phyloP scores from a whole-genome alignment of 352 stramenopile species.

The Pythium phragmitis region DNA sequence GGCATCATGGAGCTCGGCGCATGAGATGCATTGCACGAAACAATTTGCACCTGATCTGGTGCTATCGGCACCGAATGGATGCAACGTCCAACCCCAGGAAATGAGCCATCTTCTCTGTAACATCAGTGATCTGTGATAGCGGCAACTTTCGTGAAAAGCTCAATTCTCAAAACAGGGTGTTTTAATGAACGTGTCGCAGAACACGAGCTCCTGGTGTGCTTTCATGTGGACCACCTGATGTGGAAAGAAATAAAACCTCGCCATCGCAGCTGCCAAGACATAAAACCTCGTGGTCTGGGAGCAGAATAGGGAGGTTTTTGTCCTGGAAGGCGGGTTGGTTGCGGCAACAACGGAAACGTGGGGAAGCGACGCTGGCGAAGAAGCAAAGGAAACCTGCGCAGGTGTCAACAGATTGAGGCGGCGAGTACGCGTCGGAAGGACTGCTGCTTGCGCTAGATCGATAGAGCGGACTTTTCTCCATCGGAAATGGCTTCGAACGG shows the following conservation, averaged over 20 bases:
- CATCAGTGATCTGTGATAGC: not conserved
- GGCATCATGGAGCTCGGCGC: not conserved
- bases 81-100: too few relatives aligned
- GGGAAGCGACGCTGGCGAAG: conserved; percentile 5
- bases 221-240: conserved; percentile 10
- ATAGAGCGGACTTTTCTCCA: conserved; percentile 11
- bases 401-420: not conserved
- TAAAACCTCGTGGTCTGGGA: conserved; percentile 10
- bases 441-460: not conserved
- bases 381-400: conserved; percentile 4
- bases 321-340: conserved; percentile 21
- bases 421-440: not conserved
- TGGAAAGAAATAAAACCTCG: conserved; percentile 12
- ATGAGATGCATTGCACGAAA: too few relatives aligned
- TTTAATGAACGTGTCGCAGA: conserved; percentile 1
- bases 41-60: too few relatives aligned
- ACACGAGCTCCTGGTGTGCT: not conserved
- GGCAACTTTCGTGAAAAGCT: not conserved
- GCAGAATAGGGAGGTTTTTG: conserved; percentile 13
- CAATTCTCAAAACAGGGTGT: conserved; percentile 14
- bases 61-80: too few relatives aligned
- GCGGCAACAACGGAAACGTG: not conserved
- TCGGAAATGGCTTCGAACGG: conserved; percentile 17
- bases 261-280: not conserved
- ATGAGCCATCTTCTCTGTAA: not conserved